Evolutionary conservation across 371 early-diverging fungal species (phyloP), one percentile per base, ranked within the genome.

Genomic region (Haplosporangium sp.): DNA sequence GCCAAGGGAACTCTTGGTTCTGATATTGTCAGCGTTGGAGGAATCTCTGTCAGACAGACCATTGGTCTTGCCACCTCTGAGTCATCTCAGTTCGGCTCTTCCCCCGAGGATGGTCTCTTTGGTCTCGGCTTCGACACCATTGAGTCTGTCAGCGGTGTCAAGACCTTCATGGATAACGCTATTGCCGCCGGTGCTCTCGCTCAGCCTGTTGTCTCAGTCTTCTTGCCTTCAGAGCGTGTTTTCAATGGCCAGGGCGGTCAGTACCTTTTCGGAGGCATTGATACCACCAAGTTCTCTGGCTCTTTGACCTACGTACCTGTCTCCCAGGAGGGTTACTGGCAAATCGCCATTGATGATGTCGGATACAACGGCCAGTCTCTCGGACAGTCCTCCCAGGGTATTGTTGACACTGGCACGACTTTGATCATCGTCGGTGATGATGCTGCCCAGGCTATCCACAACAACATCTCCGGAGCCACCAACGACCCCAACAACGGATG

Each of bases 301-400:
- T 67, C 83, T 15, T 39, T 91, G 39, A 83, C 77, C 40, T 91
- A 90, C 40, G 65, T 71, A 56, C 92, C 93, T 13, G 92, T 98
- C 35, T 86, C 86, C 44, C 89, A 96, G 72, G 92, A 94, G 83
- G 77, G 73, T 3, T 83, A 75, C 69, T 83, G 83, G 76, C 76
- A 76, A 38, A 57, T 83, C 53, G 20, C 63, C 15, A 65, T 83
- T 60, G 61, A 75, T 2, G 70, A 63, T 20, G 48, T 68, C 39
- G 65, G 61, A 8, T 42, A 42, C 60, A 71, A 62, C 11, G 72
- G 65, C 17, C 59, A 50, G 35, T 55, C 68, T 6, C 38, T 83
- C 15, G 71, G 67, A 3, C 50, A 61, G 13, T 48, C 61, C 13
- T 61, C 72, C 1, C 59, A 78, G 62, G 85, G 78, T 38, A 85